Evolutionary conservation across 2,329 filamentous ascomycete genomes (phyloP), one percentile per base, ranked within the genome.

Genomic region (Pleurostoma richardsiae): DNA sequence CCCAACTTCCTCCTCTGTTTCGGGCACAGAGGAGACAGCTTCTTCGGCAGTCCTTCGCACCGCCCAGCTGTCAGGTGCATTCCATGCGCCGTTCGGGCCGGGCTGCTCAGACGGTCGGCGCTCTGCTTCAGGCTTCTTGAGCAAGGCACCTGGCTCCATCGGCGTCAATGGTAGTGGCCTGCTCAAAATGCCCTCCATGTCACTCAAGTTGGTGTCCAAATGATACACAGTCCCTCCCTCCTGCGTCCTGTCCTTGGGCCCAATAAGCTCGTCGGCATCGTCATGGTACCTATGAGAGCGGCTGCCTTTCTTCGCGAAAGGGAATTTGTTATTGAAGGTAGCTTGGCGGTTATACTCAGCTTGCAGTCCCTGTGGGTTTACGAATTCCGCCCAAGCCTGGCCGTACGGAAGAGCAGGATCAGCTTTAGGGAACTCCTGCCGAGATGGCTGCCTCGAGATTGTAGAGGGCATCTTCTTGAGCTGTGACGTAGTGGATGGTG

Each of bases 21-120:
- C 86, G 2, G 74, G 70, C 4, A 62, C 69, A 55, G 72, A 77
- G 54, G 76, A 59, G 10, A 69, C 65, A 44, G 76, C 71, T 51
- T 77, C 78, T 46, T 89, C 86, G 55, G 90, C 84, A 6, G 79
- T 80, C 50, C 83, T 84, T 55, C 88, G 88, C 29, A 97, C 92
- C 43, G 88, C 90, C 94, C 94, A 99, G 63, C 91, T 96, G 64
- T 97, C 92, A 1, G 94, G 92, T 4, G 91, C 91, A 64, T 95
- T 88, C 92, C 92, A 99, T 4, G 82, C 81, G 2, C 84, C 83
- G 46, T 73, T 72, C 3, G 69, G 68, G 3, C 64, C 63, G n/a
- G 43, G 11, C 36, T 29, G 43, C 41, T 38, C 19, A 19, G 19
- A 19, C 19, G 19, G 59, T 48, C 30, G 57, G 56, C 19, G 64